Base-by-base conservation (phyloP, 2,329 filamentous ascomycete species). In the Fusarium tjaetaba region DNA sequence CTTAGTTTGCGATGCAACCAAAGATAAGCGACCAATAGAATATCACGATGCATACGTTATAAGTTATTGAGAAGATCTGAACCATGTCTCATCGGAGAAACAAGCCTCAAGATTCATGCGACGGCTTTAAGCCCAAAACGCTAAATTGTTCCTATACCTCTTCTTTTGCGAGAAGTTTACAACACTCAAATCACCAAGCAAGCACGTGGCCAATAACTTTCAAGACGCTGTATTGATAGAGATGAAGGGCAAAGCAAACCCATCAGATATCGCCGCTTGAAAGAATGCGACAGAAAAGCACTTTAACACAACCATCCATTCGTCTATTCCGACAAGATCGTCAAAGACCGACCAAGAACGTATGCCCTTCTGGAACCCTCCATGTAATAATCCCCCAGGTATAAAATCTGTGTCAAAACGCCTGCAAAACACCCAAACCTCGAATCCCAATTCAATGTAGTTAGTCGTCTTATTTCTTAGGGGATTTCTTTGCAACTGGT, bases 401-500 rank as follows among this genome's bases (percentile, higher is more conserved):
- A 61, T 71, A 30, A 56, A 59, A 20, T 70, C 46, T 65, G 45
- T 36, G 53, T 58, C 61, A 67, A 73, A 67, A 73, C 61, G 43
- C 70, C 60, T 39, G 46, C n/a, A 34, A 51, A 61, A 58, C 70
- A 48, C 48, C 65, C 8, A 32, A 51, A 43, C 16, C 18, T 34
- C n/a, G 46, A 48, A 32, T 52, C 32, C 26, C 28, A 51, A 60
- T 52, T 36, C 28, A 42, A 32, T 51, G 16, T 20, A n/a, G 34
- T 36, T 18, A 10, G 36, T 42, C 26, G 18, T 15, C 14, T 22
- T 60, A 72, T 65, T 46, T 68, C 67, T 71, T 73, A 8, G 52
- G 34, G 22, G 64, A 46, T 41, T 45, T 70, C 60, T 72, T 73
- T 26, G 48, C 51, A 28, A 55, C 45, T 11, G 71, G 66, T 16